These are phyloP conservation scores for Apiospora malaysiana DNA, from an alignment of 2,329 filamentous ascomycete genomes.

Conservation along the genomic window DNA sequence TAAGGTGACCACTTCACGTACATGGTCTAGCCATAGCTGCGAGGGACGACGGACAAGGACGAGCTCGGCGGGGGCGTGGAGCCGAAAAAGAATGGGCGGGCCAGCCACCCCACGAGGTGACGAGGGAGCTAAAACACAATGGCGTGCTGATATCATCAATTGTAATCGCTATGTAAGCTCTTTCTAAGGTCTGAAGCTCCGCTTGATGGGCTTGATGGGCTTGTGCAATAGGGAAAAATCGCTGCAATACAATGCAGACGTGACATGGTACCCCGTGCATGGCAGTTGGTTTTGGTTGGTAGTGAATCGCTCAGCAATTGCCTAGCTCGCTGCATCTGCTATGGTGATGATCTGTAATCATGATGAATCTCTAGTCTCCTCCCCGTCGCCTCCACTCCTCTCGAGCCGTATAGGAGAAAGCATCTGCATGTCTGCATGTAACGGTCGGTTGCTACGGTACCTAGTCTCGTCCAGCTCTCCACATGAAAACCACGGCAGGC, in stretches of 20 bases:
- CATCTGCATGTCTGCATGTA: neutral
- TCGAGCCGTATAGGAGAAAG: neutral
- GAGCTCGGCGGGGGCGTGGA: neutral
- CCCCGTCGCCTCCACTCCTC: neutral
- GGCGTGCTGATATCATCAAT: conserved; percentile 18
- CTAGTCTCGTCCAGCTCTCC: neutral
- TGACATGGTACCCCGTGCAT: neutral
- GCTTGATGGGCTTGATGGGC: neutral
- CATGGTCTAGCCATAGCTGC: neutral
- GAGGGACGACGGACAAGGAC: too few species aligned
- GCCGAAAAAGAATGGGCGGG: neutral
- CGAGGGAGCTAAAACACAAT: conserved; percentile 3
- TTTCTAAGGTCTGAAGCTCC: conserved; percentile 1
- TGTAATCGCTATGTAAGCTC: conserved; percentile 13
- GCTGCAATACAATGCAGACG: neutral
- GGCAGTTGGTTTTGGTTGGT: neutral
- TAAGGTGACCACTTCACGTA: too few species aligned
- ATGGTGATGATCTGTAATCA: conserved; percentile 10
- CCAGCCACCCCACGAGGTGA: neutral
- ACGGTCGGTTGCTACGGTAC: conserved; percentile 10
- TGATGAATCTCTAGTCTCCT: conserved; percentile 1
- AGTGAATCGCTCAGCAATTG: neutral
- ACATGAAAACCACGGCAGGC: neutral
- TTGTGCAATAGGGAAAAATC: neutral
- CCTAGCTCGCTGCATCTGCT: neutral